Conservation (phyloP, 2,329 filamentous ascomycete genomes). For the Aspergillus luchuensis region DNA sequence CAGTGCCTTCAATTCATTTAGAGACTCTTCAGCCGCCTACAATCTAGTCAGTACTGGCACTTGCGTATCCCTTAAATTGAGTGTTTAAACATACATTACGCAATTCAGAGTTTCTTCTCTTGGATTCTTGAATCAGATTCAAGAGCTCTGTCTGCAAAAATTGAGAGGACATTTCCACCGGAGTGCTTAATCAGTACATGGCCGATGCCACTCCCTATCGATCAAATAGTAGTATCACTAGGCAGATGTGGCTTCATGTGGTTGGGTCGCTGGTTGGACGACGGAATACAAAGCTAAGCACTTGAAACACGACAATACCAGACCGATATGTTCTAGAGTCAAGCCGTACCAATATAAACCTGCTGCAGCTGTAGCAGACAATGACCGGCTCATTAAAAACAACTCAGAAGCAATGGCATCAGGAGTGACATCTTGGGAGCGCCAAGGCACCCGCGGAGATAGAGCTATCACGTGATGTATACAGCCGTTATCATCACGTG, state of each 20-base stretch:
- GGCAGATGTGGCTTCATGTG: conserved; percentile 20
- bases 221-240: conserved; percentile 16
- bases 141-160: conserved; percentile 84
- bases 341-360: neutral
- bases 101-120: conserved; percentile 88
- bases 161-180: conserved; percentile 78
- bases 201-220: conserved; percentile 25
- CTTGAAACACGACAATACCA: neutral
- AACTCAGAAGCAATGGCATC: conserved; percentile 4
- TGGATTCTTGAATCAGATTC: conserved; percentile 92
- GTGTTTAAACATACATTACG: conserved; percentile 58
- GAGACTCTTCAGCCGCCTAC: conserved; percentile 87
- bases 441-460: conserved; percentile 24
- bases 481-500: conserved; percentile 21
- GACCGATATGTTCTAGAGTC: neutral
- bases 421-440: conserved; percentile 24
- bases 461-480: conserved; percentile 20
- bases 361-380: neutral
- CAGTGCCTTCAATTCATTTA: conserved; percentile 81
- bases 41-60: conserved; percentile 27
- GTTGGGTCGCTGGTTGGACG: conserved; percentile 8
- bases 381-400: conserved; percentile 4
- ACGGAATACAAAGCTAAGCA: neutral
- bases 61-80: conserved; percentile 18
- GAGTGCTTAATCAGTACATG: conserved; percentile 33